A percentile compares a stretch with the other conserved stretches of the same genome.
Conservation (phyloP, 352 stramenopile genomes). For the Globisporangium nunn region DNA sequence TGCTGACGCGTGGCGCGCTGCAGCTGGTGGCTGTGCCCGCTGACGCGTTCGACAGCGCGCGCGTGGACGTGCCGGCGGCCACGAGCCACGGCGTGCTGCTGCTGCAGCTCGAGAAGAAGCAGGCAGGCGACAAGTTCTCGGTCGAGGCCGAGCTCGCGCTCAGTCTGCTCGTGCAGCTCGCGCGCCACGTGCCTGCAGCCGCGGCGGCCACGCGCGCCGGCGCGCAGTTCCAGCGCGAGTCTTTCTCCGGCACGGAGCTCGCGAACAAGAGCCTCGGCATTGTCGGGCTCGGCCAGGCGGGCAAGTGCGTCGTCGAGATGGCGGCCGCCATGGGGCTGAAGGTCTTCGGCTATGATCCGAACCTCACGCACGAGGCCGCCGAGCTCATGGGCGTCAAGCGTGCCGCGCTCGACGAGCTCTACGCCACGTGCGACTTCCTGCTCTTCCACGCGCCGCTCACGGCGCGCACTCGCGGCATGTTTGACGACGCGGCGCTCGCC, state of each 20-base stretch:
- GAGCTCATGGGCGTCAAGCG: slow-evolving; percentile 59
- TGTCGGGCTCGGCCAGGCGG: slow-evolving; percentile 64
- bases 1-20: slow-evolving; percentile 38
- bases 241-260: slow-evolving; percentile 56
- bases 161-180: slow-evolving; percentile 57
- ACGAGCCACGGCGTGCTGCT: slow-evolving; percentile 71
- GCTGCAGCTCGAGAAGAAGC: slow-evolving; percentile 70
- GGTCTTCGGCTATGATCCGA: slow-evolving; percentile 71
- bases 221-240: slow-evolving; percentile 23
- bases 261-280: slow-evolving; percentile 56
- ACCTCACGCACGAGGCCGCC: slow-evolving; percentile 58
- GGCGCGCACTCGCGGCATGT: slow-evolving; percentile 86
- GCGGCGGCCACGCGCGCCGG: slow-evolving; percentile 28
- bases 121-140: slow-evolving; percentile 61
- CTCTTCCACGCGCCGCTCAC: slow-evolving; percentile 94
- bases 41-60: slow-evolving; percentile 48
- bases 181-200: slow-evolving; percentile 45
- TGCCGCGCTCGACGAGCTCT: slow-evolving; percentile 54
- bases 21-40: slow-evolving; percentile 48
- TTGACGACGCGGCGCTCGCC: slow-evolving; percentile 67
- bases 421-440: slow-evolving; percentile 86
- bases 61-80: slow-evolving; percentile 68
- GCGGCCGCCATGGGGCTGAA: slow-evolving; percentile 58
- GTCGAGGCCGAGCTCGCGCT: slow-evolving; percentile 69
- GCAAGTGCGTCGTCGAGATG: slow-evolving; percentile 70